These are phyloP conservation scores for Mrakia blollopis DNA, from an alignment of 768 basidiomycete genomes.

Conservation along the genomic window DNA sequence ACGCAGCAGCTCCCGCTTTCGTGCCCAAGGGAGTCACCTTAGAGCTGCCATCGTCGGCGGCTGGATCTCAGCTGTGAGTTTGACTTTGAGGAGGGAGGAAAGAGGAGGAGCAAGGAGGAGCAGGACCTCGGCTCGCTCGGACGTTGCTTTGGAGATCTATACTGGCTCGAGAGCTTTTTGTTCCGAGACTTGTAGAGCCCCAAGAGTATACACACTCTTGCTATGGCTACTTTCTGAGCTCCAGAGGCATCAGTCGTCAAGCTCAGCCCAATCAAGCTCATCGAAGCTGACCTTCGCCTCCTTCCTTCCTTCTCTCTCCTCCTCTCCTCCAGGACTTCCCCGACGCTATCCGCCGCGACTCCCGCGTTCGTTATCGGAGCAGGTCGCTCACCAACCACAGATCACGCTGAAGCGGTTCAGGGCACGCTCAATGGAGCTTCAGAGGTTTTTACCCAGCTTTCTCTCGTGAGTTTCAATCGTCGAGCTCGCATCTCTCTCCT, in stretches of 20 bases:
- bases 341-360: conserved; percentile 21
- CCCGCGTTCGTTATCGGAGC: conserved; percentile 26
- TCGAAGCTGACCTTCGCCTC: conserved; percentile 10
- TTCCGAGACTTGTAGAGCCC: not conserved
- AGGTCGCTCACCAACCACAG: not conserved
- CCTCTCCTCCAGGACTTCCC: conserved; percentile 9
- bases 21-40: conserved; percentile 3
- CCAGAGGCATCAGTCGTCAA: no score
- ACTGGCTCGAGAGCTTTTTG: not conserved
- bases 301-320: not conserved
- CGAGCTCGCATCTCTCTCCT: not conserved
- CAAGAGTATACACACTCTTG: no score
- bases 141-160: not conserved
- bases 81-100: not conserved
- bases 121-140: not conserved
- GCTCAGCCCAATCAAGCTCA: not conserved
- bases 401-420: not conserved
- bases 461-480: conserved; percentile 24
- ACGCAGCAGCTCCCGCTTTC: conserved; percentile 13
- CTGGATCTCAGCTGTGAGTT: conserved; percentile 12
- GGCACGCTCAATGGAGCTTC: not conserved
- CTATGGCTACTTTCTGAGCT: not conserved
- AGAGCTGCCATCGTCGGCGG: not conserved
- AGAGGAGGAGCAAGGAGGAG: not conserved
- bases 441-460: conserved; percentile 27